Percentiles rank a stretch among this genome's conserved stretches.
phyloP scores from a whole-genome alignment of 345 rosid species.

The Salix brachista region DNA sequence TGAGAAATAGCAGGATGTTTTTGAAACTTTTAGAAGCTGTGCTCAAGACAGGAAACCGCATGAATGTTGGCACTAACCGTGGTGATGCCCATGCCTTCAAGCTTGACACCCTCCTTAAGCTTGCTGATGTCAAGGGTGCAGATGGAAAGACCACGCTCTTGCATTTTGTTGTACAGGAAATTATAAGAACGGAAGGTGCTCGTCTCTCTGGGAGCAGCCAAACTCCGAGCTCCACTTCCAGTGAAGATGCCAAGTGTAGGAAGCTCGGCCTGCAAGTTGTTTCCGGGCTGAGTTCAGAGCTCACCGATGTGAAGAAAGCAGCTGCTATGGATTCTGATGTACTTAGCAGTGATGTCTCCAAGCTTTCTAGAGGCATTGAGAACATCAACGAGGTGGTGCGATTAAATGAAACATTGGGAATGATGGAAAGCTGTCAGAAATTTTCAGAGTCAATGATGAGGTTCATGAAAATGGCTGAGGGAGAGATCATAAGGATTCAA shows the following conservation, averaged over 20 bases:
- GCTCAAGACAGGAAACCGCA: conserved; percentile 95
- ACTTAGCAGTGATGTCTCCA: conserved; percentile 69
- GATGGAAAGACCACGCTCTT: conserved; percentile 95
- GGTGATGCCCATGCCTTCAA: conserved; percentile 98
- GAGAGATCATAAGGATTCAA: conserved; percentile 79
- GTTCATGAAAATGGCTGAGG: conserved; percentile 66
- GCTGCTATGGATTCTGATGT: conserved; percentile 98
- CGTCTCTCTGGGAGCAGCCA: conserved; percentile 58
- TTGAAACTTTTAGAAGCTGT: conserved; percentile 92
- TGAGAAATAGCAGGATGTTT: conserved; percentile 86
- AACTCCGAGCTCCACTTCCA: conserved; percentile 25
- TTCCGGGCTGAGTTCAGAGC: conserved; percentile 74
- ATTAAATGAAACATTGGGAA: conserved; percentile 33
- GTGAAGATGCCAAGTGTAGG: conserved; percentile 73
- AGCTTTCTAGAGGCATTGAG: conserved; percentile 65
- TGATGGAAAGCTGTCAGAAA: conserved; percentile 43
- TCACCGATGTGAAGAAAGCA: conserved; percentile 79
- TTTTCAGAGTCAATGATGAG: conserved; percentile 68
- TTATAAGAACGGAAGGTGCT: conserved; percentile 84
- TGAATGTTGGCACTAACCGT: conserved; percentile 97
- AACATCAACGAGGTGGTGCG: conserved; percentile 51
- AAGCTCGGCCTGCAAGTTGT: conserved; percentile 92
- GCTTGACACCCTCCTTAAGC: conserved; percentile 96
- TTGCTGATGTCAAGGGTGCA: conserved; percentile 88
- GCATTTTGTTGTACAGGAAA: conserved; percentile 97